phyloP scores from a whole-genome alignment of 192 early-diverging fungal genomes.

The Entomortierella lignicola region DNA sequence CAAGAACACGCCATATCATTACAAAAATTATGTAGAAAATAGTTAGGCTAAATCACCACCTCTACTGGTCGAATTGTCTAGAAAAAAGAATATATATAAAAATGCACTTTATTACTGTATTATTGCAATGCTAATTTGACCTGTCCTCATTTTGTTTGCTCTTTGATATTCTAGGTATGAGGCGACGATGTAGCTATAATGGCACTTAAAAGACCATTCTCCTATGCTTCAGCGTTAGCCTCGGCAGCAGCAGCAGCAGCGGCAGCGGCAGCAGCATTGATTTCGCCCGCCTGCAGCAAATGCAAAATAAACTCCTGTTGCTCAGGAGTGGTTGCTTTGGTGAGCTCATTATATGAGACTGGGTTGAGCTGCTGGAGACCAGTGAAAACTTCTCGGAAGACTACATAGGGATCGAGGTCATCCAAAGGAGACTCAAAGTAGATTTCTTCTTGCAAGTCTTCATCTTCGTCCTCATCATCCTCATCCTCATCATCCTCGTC shows the following conservation, averaged over 20 bases:
- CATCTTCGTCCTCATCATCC: slow-evolving; percentile 75
- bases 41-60: no score
- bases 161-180: neutral
- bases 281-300: slow-evolving; percentile 59
- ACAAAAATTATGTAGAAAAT: no score
- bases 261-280: slow-evolving; percentile 34
- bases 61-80: no score
- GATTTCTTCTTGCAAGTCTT: slow-evolving; percentile 79
- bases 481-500: slow-evolving; percentile 57
- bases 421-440: slow-evolving; percentile 85
- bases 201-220: neutral
- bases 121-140: no score
- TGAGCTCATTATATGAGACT: slow-evolving; percentile 64
- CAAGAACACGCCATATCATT: no score
- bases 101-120: no score
- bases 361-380: slow-evolving; percentile 68
- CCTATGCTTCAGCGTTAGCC: neutral
- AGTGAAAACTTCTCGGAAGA: slow-evolving; percentile 75
- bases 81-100: no score
- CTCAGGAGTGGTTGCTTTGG: slow-evolving; percentile 64
- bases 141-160: neutral
- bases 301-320: slow-evolving; percentile 63
- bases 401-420: slow-evolving; percentile 77
- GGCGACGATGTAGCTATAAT: neutral
- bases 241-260: neutral